Percentiles rank a stretch among this genome's conserved stretches.
Conservation (phyloP, 2,329 filamentous ascomycete species). For the Beauveria rudraprayagi region DNA sequence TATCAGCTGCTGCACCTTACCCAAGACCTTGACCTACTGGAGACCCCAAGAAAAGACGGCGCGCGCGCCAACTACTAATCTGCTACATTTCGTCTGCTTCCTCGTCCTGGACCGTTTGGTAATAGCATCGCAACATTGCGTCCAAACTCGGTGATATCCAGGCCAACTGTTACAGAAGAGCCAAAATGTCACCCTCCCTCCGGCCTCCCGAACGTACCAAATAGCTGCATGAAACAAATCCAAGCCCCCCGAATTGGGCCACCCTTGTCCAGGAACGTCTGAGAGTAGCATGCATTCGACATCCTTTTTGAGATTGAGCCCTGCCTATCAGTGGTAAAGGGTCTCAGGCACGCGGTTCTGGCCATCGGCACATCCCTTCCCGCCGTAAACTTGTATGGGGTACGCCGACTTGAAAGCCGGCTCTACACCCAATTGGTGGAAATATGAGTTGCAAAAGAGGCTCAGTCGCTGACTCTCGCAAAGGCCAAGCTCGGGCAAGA, state of each 20-base stretch:
- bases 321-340: not conserved
- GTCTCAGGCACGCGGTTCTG: not conserved
- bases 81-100: too few species aligned
- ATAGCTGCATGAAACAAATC: not conserved
- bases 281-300: not conserved
- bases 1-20: too few species aligned
- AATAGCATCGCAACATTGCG: constrained; percentile 5
- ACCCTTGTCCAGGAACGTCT: not conserved
- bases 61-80: too few species aligned
- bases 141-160: not conserved
- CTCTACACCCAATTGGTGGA: constrained; percentile 2
- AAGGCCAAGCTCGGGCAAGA: not conserved
- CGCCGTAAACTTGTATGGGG: constrained; percentile 4
- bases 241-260: not conserved
- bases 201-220: not conserved
- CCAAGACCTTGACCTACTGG: too few species aligned
- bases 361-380: not conserved
- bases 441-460: not conserved
- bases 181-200: constrained; percentile 7
- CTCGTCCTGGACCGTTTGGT: not conserved
- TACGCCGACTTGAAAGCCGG: not conserved
- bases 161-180: not conserved
- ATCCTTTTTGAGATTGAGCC: not conserved
- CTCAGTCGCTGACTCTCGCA: not conserved
- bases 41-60: too few species aligned